Conservation (phyloP, 495 filamentous ascomycete species). For the Daldinia bambusicola region DNA sequence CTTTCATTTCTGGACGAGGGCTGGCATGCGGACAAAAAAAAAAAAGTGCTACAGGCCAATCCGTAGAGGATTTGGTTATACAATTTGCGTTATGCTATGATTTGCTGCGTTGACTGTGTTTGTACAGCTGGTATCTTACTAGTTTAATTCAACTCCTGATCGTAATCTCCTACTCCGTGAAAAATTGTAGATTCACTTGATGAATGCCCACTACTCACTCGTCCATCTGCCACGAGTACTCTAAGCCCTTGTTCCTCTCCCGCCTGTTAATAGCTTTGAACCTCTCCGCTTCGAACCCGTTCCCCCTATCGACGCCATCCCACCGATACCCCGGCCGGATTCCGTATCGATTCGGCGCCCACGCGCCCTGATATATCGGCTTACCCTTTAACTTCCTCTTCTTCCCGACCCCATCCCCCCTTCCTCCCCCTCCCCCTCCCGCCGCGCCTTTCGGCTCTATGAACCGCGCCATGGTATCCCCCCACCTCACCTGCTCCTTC, state of each 20-base stretch:
- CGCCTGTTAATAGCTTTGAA: slow-evolving; percentile 85
- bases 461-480: slow-evolving; percentile 91
- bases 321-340: slow-evolving; percentile 92
- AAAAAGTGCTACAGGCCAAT: slow-evolving; percentile 21
- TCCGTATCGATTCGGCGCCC: slow-evolving; percentile 91
- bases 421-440: neutral
- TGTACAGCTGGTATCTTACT: slow-evolving; percentile 1
- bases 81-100: slow-evolving; percentile 21
- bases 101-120: neutral
- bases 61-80: slow-evolving; percentile 20
- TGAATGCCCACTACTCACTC: slow-evolving; percentile 58
- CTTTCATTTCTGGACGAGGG: slow-evolving; percentile 9
- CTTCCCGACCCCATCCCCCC: neutral
- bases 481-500: slow-evolving; percentile 80
- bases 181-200: slow-evolving; percentile 14
- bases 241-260: slow-evolving; percentile 76
- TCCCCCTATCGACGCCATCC: slow-evolving; percentile 97
- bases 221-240: slow-evolving; percentile 97
- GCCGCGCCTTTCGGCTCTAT: slow-evolving; percentile 58
- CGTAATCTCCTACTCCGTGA: neutral
- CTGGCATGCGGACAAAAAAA: neutral
- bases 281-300: slow-evolving; percentile 94
- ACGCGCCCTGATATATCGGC: slow-evolving; percentile 81
- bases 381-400: slow-evolving; percentile 66
- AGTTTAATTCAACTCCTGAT: slow-evolving; percentile 3